These are phyloP conservation scores for Hyaloperonospora arabidopsidis DNA, from an alignment of 352 stramenopile genomes.

Conservation along the genomic window DNA sequence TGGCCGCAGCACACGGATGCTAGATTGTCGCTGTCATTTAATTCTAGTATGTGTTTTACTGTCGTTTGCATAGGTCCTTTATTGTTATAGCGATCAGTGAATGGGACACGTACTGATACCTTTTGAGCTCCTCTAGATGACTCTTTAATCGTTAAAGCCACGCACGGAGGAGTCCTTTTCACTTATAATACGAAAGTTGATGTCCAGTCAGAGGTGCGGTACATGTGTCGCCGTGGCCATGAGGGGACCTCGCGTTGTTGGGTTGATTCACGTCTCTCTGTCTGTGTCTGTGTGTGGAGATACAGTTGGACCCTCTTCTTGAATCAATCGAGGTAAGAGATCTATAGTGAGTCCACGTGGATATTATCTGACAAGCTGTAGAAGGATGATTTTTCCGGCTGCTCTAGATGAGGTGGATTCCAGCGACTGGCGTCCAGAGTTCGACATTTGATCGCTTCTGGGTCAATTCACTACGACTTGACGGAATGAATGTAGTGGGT, in stretches of 20 bases:
- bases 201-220: conserved; percentile 12
- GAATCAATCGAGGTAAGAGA: conserved; percentile 40
- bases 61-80: neutral
- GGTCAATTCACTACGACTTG: conserved; percentile 20
- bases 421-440: conserved; percentile 16
- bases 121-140: conserved; percentile 18
- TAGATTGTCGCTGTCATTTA: conserved; percentile 17
- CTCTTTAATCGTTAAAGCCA: conserved; percentile 15
- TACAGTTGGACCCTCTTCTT: conserved; percentile 28
- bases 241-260: neutral
- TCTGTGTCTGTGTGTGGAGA: conserved; percentile 8
- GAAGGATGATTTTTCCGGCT: too few species aligned
- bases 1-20: conserved; percentile 27
- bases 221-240: neutral
- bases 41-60: conserved; percentile 16
- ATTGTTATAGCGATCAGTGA: neutral
- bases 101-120: neutral
- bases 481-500: conserved; percentile 22
- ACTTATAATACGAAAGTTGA: conserved; percentile 22
- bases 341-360: too few species aligned
- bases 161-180: conserved; percentile 19
- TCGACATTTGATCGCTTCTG: conserved; percentile 35
- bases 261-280: too few species aligned
- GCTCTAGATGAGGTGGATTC: conserved; percentile 33
- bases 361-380: too few species aligned